Evolutionary conservation across 345 rosid genomes (phyloP).

Genomic region (Eucalyptus microcorys): DNA sequence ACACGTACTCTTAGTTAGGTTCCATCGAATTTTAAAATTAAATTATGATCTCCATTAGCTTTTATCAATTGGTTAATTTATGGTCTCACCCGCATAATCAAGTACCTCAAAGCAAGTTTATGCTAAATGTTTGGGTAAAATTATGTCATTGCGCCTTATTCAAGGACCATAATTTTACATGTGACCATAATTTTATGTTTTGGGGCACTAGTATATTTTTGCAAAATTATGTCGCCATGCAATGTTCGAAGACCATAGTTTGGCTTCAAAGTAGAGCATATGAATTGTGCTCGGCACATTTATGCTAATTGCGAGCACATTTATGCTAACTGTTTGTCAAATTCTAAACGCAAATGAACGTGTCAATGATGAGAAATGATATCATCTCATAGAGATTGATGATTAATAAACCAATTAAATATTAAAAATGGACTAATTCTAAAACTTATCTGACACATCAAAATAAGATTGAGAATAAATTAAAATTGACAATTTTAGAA

Average conservation of each 20-base stretch:
- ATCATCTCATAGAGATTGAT: rapidly evolving
- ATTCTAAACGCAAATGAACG: rapidly evolving
- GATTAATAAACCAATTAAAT: too few relatives aligned
- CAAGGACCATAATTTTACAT: rapidly evolving
- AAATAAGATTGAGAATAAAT: too few relatives aligned
- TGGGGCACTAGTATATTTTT: not conserved
- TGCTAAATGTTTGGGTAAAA: not conserved
- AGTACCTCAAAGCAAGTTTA: rapidly evolving
- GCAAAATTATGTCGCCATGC: rapidly evolving
- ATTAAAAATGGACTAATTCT: too few relatives aligned
- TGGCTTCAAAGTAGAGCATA: too few relatives aligned
- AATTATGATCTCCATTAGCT: not conserved
- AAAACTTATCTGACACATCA: rapidly evolving
- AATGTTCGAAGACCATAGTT: not conserved
- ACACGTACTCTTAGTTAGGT: rapidly evolving
- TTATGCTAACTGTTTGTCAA: rapidly evolving
- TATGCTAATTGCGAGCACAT: too few relatives aligned
- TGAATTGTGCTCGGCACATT: rapidly evolving
- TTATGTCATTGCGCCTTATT: rapidly evolving
- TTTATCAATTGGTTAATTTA: rapidly evolving
- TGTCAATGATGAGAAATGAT: rapidly evolving
- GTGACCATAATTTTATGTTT: not conserved
- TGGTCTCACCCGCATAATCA: not conserved
- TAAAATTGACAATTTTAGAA: too few relatives aligned
- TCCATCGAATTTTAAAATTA: rapidly evolving